A percentile compares a stretch with the other conserved stretches of the same genome.
These are phyloP conservation scores for Moesziomyces aphidis DNA, from an alignment of 1,284 basidiomycete genomes.

Conservation along the genomic window DNA sequence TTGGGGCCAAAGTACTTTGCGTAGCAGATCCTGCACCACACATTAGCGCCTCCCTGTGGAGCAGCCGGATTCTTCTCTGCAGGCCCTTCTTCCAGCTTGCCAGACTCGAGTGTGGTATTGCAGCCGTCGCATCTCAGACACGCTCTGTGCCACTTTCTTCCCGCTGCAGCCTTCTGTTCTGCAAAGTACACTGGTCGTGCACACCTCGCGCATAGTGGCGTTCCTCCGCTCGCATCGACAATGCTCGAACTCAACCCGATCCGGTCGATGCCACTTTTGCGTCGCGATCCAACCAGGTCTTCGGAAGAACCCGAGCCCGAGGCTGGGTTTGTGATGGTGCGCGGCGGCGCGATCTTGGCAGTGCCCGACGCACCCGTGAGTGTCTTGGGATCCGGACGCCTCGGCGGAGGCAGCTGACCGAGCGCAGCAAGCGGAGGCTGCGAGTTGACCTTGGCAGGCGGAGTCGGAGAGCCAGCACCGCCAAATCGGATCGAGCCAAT, in stretches of 20 bases:
- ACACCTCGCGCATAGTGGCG: conserved; percentile 64
- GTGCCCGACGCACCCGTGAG: conserved; percentile 45
- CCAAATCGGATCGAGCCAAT: conserved; percentile 39
- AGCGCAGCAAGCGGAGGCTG: conserved; percentile 30
- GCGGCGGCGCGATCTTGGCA: conserved; percentile 44
- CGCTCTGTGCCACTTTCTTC: conserved; percentile 62
- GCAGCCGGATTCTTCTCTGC: conserved; percentile 15
- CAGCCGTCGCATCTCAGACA: conserved; percentile 66
- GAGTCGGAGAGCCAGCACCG: conserved; percentile 22
- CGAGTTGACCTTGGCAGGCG: conserved; percentile 29
- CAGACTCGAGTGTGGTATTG: conserved; percentile 57
- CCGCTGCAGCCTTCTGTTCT: conserved; percentile 62
- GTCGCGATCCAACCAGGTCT: conserved; percentile 2
- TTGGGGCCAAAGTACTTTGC: conserved; percentile 59
- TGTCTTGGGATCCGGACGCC: conserved; percentile 42
- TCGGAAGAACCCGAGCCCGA: conserved; percentile 6
- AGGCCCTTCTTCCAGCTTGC: conserved; percentile 64
- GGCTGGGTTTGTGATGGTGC: conserved; percentile 17
- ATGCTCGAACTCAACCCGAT: conserved; percentile 48
- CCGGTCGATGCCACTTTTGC: conserved; percentile 44
- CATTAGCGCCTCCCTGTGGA: conserved; percentile 41
- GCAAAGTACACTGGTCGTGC: conserved; percentile 64
- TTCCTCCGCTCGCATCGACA: conserved; percentile 49
- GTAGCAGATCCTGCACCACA: conserved; percentile 65
- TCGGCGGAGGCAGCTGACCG: conserved; percentile 26